Conservation (phyloP, 148 eudicot species). For the Talinum fruticosum region DNA sequence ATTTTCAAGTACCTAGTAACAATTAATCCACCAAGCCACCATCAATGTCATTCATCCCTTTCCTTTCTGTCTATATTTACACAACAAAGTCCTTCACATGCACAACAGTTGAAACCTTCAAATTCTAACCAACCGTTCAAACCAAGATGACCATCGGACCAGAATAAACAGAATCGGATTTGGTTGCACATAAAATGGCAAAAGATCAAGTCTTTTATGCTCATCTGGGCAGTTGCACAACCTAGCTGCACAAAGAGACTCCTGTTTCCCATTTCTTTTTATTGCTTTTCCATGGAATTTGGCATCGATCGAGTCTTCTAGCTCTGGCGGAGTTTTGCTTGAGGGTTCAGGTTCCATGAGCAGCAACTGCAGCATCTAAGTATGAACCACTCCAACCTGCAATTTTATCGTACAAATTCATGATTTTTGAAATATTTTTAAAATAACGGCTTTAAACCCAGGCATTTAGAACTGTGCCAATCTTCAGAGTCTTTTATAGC, state of each 20-base stretch:
- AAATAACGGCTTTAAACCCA: too few relatives aligned
- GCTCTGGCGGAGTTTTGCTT: constrained; percentile 18
- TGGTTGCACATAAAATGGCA: neutral
- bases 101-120: neutral
- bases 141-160: neutral
- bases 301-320: neutral
- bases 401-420: constrained; percentile 2
- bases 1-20: neutral
- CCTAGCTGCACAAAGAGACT: neutral
- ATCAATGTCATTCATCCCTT: neutral
- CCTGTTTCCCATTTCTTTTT: too few relatives aligned
- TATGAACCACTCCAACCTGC: constrained; percentile 52
- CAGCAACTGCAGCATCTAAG: constrained; percentile 41
- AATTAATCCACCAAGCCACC: neutral
- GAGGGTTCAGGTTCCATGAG: constrained; percentile 24
- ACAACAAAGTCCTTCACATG: neutral
- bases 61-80: neutral
- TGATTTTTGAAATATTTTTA: neutral
- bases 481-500: neutral
- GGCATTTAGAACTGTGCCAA: too few relatives aligned
- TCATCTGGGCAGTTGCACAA: neutral
- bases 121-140: constrained; percentile 11
- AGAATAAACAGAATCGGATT: neutral
- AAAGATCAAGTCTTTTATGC: neutral
- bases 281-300: neutral